Percentiles rank a stretch among this genome's conserved stretches.
These are phyloP conservation scores for Cryphonectria nitschkei DNA, from an alignment of 2,329 filamentous ascomycete genomes.

Conservation along the genomic window DNA sequence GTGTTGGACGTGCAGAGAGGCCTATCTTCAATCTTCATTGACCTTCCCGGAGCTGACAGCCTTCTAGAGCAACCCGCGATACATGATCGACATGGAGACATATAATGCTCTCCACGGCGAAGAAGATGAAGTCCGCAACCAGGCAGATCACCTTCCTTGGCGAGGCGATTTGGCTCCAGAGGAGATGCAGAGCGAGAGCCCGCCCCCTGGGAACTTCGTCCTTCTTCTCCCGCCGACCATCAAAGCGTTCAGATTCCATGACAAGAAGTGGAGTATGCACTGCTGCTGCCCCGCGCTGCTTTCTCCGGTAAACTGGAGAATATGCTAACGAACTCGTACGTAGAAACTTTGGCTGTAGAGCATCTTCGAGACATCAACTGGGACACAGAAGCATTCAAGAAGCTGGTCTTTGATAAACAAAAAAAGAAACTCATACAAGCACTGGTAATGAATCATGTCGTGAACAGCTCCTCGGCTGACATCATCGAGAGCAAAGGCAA, in stretches of 20 bases:
- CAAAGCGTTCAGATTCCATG: not conserved
- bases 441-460: conserved; percentile 34
- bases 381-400: conserved; percentile 32
- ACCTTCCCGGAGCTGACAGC: not conserved
- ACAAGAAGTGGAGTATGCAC: conserved; percentile 14
- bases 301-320: too few species aligned
- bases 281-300: not conserved
- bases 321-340: not conserved
- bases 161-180: not conserved
- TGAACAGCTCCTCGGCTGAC: conserved; percentile 36
- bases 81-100: conserved; percentile 10
- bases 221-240: conserved; percentile 11
- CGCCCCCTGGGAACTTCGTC: not conserved
- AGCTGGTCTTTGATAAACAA: conserved; percentile 30
- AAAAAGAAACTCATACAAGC: conserved; percentile 37
- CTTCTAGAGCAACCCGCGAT: not conserved
- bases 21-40: not conserved
- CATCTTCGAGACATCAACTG: conserved; percentile 30
- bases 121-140: not conserved
- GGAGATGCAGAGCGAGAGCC: not conserved
- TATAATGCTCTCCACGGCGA: not conserved
- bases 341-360: conserved; percentile 25
- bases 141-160: not conserved
- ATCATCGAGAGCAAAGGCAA: conserved; percentile 42
- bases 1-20: not conserved